phyloP scores from a whole-genome alignment of 2,329 filamentous ascomycete genomes.

The Pezicula neosporulosa region DNA sequence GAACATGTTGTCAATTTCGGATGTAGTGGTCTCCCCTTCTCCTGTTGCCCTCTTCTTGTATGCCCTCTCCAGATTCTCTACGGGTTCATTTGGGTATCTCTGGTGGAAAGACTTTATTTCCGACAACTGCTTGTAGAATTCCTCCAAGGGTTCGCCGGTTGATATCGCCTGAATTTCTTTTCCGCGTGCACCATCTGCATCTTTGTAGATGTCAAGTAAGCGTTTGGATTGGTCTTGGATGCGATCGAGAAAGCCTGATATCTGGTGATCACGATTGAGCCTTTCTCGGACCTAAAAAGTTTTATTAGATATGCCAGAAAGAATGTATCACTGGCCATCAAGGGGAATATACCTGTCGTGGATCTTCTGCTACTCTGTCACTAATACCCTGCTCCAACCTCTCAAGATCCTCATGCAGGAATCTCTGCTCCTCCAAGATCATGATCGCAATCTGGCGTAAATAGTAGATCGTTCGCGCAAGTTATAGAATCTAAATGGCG shows the following conservation, averaged over 20 bases:
- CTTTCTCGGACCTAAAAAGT: constrained; percentile 73
- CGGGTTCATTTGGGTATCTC: constrained; percentile 88
- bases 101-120: constrained; percentile 85
- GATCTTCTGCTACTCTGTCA: constrained; percentile 84
- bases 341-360: constrained; percentile 66
- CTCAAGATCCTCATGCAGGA: constrained; percentile 94
- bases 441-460: constrained; percentile 39
- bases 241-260: constrained; percentile 79
- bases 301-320: constrained; percentile 10
- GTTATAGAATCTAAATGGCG: too few relatives aligned
- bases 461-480: not conserved
- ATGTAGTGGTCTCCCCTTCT: constrained; percentile 59
- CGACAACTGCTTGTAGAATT: constrained; percentile 83
- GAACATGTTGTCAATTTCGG: constrained; percentile 85
- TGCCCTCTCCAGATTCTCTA: constrained; percentile 90
- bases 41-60: constrained; percentile 71
- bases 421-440: constrained; percentile 90
- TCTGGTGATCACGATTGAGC: constrained; percentile 87
- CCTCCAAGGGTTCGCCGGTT: constrained; percentile 80
- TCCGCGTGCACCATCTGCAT: constrained; percentile 67
- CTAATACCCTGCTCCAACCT: constrained; percentile 90
- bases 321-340: not conserved
- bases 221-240: constrained; percentile 83
- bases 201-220: constrained; percentile 79
- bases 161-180: constrained; percentile 83